Percentiles rank a stretch among this genome's conserved stretches.
phyloP scores from a whole-genome alignment of 1,284 basidiomycete species.

The Fomitopsis palustris region DNA sequence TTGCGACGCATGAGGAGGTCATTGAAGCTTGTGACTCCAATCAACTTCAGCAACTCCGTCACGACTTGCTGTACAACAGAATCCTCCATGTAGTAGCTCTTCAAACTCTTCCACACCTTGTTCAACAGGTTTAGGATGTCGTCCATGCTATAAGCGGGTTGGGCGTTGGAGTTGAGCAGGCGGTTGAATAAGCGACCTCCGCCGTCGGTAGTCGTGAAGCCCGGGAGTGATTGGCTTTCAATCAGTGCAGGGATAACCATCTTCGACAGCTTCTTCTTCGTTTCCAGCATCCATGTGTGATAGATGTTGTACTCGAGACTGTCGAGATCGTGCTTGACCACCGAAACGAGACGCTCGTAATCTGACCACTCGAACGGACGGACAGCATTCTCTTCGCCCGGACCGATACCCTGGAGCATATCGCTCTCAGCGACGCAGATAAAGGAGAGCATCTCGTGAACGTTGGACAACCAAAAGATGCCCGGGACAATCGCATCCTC shows the following conservation, averaged over 20 bases:
- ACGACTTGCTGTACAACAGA: constrained; percentile 96
- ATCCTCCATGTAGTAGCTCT: constrained; percentile 99
- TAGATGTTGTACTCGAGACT: constrained; percentile 99
- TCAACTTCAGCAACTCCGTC: constrained; percentile 93
- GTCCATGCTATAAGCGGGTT: constrained; percentile 97
- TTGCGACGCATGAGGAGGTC: constrained; percentile 98
- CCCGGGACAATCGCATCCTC: constrained; percentile 97
- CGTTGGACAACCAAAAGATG: constrained; percentile 99
- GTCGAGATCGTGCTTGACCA: constrained; percentile 99
- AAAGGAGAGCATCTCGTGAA: constrained; percentile 99
- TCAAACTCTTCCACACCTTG: constrained; percentile 98
- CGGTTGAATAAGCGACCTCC: constrained; percentile 93
- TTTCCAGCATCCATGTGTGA: constrained; percentile 99
- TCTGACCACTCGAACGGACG: constrained; percentile 96
- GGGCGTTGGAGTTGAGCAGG: constrained; percentile 79
- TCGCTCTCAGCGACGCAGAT: constrained; percentile 98
- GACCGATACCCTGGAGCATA: constrained; percentile 96
- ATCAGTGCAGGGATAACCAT: constrained; percentile 99
- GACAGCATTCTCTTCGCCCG: constrained; percentile 89
- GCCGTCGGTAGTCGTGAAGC: constrained; percentile 95
- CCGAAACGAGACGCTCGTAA: constrained; percentile 93
- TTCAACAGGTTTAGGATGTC: constrained; percentile 96
- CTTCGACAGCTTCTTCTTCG: constrained; percentile 94
- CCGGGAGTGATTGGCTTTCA: constrained; percentile 96
- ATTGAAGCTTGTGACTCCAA: constrained; percentile 98